Evolutionary conservation across 2,329 filamentous ascomycete genomes (phyloP).

Genomic region (Fusarium irregulare): DNA sequence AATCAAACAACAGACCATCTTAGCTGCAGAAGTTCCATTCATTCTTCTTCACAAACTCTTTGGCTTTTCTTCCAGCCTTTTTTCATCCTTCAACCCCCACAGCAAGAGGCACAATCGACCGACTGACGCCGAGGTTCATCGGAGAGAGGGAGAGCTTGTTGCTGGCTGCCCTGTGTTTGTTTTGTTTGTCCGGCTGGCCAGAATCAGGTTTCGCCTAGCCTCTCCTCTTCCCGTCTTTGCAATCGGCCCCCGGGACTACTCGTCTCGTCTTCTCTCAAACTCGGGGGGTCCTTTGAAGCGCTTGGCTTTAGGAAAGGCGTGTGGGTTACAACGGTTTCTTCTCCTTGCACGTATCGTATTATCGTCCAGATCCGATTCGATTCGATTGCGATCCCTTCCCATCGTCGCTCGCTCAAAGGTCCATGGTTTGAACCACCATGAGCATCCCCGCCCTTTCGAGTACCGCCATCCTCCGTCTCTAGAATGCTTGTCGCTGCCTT

Average conservation of each 20-base stretch:
- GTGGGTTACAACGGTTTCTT: constrained; percentile 35
- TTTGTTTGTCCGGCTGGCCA: constrained; percentile 25
- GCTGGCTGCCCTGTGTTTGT: constrained; percentile 10
- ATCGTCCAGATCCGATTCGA: background rate
- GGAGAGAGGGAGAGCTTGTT: constrained; percentile 20
- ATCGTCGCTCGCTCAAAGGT: constrained; percentile 14
- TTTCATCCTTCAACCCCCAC: background rate
- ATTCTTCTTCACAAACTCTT: constrained; percentile 10
- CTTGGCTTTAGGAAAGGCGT: constrained; percentile 12
- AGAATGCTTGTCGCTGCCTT: constrained; percentile 52
- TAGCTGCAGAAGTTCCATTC: constrained; percentile 16
- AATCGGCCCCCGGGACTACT: constrained; percentile 22
- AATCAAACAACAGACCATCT: constrained; percentile 14
- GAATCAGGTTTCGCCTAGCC: constrained; percentile 37
- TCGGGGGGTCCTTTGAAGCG: constrained; percentile 27
- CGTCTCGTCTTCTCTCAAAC: constrained; percentile 26
- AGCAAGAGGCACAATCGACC: constrained; percentile 25
- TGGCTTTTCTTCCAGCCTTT: background rate
- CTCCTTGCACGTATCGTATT: constrained; percentile 2
- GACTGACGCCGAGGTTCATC: constrained; percentile 26
- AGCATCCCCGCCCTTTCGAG: constrained; percentile 44
- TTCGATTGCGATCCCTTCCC: constrained; percentile 22
- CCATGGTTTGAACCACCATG: constrained; percentile 49
- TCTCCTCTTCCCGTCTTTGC: constrained; percentile 34
- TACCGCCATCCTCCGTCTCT: constrained; percentile 45